Evolutionary conservation across 169 alveolate species (phyloP), one percentile per base, ranked within the genome.

Genomic region (Plasmodium reichenowi): DNA sequence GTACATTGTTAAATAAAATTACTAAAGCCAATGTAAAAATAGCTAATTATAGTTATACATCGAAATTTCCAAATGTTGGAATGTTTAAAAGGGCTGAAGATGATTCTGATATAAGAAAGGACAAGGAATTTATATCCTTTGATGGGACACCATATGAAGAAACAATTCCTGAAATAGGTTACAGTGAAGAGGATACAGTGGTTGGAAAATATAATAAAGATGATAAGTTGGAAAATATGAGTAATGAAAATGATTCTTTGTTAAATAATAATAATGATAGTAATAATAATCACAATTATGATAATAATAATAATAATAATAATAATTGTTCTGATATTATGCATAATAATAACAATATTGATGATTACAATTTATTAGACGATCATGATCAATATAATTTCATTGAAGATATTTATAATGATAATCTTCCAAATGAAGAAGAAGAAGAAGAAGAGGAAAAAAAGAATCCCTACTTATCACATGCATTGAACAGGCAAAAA

Each of bases 1-100:
- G 91, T 15, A 83, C 91, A 3, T 62, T 83, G 24, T 50, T 83
- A 48, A 75, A 73, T 71, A 87, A 70, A 71, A 62, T 87, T 20
- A 75, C 88, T 17, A 54, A 70, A 4, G 92, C 88, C 50, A 80
- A 68, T 32, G 85, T 83, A 9, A 83, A 83, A 68, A 83, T 83
- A 56, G 91, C 91, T n/a, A 83, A 83, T 62, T 83, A 83, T 83
- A 83, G 91, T 52, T 83, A 83, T 62, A 83, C 91, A 47, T 83
- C 91, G n/a, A 56, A 56, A 60, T 83, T 83, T 83, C 91, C 91
- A 2, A 83, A 83, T 50, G 29, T 83, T 17, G 91, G 91, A n/a
- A 50, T 83, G 45, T 83, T 68, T 68, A 67, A 60, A 52, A 26
- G 68, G 50, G 50, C 43, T 7, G 12, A 56, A 5, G 90, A 50